Evolutionary conservation across 352 stramenopile genomes (phyloP).

Genomic region (Globisporangium nodosum): DNA sequence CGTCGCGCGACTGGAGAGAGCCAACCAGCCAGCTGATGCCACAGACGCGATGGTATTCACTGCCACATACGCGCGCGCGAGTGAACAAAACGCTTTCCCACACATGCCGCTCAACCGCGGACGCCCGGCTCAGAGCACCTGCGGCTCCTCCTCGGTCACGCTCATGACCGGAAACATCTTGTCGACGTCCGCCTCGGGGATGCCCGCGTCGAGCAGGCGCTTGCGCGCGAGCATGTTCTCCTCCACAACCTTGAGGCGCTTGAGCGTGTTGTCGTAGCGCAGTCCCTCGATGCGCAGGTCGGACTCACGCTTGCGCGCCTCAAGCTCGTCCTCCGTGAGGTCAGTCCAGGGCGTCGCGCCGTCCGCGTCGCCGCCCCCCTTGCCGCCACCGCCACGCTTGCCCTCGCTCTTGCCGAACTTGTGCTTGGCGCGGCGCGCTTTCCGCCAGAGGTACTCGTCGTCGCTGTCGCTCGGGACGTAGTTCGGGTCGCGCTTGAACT

Average conservation of each 20-base stretch:
- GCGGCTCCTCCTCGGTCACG: neutral
- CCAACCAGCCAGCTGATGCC: neutral
- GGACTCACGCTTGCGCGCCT: conserved; percentile 16
- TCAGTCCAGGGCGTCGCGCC: conserved; percentile 9
- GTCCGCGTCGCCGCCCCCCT: neutral
- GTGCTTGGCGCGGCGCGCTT: conserved; percentile 4
- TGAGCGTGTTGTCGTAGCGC: conserved; percentile 19
- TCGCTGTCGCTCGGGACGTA: conserved; percentile 14
- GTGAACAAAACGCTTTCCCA: too few species aligned
- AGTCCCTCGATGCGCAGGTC: conserved; percentile 16
- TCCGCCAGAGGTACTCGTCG: conserved; percentile 15
- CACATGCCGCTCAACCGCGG: too few species aligned
- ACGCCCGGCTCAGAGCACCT: conserved; percentile 1
- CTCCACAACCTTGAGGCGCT: conserved; percentile 11
- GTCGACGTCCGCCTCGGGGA: conserved; percentile 16
- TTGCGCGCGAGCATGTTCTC: conserved; percentile 37
- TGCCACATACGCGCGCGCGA: neutral
- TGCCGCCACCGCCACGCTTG: neutral
- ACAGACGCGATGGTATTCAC: neutral
- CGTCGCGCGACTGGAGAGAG: too few species aligned
- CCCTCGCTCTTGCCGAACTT: conserved; percentile 2
- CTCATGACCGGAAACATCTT: conserved; percentile 12
- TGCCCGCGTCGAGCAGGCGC: conserved; percentile 33
- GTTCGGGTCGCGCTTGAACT: conserved; percentile 16
- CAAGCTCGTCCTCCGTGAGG: conserved; percentile 12